A percentile compares a stretch with the other conserved stretches of the same genome.
Evolutionary conservation across 306 rosid species (phyloP).

Genomic region (Prunus davidiana): DNA sequence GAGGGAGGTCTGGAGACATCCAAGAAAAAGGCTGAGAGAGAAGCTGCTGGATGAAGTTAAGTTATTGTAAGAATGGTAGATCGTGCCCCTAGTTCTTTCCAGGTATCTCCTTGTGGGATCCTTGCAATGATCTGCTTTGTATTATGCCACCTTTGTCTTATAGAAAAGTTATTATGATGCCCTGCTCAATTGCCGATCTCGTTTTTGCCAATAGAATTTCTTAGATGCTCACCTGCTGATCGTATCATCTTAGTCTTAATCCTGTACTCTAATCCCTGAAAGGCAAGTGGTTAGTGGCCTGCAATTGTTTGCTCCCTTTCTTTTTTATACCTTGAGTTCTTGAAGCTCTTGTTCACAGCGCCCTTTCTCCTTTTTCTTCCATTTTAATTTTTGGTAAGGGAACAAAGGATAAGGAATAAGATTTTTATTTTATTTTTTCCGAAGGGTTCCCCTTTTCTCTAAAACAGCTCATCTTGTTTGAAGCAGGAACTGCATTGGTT

Average conservation of each 20-base stretch:
- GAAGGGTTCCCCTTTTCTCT: not conserved
- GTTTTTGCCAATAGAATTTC: conserved; percentile 26
- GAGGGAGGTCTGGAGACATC: conserved; percentile 29
- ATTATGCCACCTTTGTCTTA: conserved; percentile 59
- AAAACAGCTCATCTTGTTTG: not conserved
- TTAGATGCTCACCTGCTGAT: conserved; percentile 13
- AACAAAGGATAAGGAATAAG: conserved; percentile 19
- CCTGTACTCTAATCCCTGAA: conserved; percentile 17
- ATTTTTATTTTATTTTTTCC: not conserved
- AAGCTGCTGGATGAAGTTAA: conserved; percentile 45
- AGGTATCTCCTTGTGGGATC: conserved; percentile 51
- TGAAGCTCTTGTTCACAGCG: not conserved
- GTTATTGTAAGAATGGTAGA: conserved; percentile 58
- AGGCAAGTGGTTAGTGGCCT: conserved; percentile 16
- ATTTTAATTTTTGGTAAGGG: conserved; percentile 10
- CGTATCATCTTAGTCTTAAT: not conserved
- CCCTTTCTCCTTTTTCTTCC: not conserved
- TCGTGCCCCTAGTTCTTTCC: conserved; percentile 36
- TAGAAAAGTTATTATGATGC: conserved; percentile 47
- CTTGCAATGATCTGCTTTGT: conserved; percentile 67
- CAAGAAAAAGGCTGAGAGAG: conserved; percentile 44
- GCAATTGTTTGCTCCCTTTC: conserved; percentile 3
- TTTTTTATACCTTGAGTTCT: conserved; percentile 1
- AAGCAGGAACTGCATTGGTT: not conserved
- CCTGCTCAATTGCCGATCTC: conserved; percentile 31